Evolutionary conservation across 257 asterid genomes (phyloP).

Genomic region (Fraxinus anomala): DNA sequence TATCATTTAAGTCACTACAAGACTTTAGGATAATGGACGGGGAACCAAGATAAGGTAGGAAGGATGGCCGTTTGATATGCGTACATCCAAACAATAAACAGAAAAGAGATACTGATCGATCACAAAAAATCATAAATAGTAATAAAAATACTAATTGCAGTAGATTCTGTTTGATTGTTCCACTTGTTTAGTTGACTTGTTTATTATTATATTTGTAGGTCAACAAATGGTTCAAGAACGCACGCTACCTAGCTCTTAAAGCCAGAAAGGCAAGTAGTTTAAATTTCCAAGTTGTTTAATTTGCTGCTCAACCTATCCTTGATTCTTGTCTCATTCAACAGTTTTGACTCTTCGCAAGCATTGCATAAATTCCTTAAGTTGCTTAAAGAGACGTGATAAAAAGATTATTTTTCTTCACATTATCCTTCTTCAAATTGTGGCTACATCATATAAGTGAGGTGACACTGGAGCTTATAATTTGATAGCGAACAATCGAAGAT

Average conservation of each 20-base stretch:
- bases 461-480: no score
- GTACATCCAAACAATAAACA: background rate
- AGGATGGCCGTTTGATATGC: background rate
- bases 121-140: background rate
- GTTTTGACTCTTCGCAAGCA: conserved; percentile 6
- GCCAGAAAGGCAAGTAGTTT: conserved; percentile 69
- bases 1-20: no score
- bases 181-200: conserved; percentile 25
- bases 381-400: background rate
- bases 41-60: conserved; percentile 1
- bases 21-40: background rate
- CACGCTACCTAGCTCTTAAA: conserved; percentile 95
- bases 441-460: background rate
- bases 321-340: conserved; percentile 15
- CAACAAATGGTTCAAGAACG: conserved; percentile 98
- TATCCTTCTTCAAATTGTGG: background rate
- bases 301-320: conserved; percentile 3
- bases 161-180: conserved; percentile 10
- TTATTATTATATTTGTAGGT: conserved; percentile 56
- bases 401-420: background rate
- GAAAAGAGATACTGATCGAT: conserved; percentile 12
- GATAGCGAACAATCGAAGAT: no score
- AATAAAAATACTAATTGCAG: background rate
- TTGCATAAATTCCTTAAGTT: background rate
- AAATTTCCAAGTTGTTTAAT: conserved; percentile 7